A percentile compares a stretch with the other conserved stretches of the same genome.
phyloP scores from a whole-genome alignment of 2,329 filamentous ascomycete genomes.

The Pyricularia grisea region DNA sequence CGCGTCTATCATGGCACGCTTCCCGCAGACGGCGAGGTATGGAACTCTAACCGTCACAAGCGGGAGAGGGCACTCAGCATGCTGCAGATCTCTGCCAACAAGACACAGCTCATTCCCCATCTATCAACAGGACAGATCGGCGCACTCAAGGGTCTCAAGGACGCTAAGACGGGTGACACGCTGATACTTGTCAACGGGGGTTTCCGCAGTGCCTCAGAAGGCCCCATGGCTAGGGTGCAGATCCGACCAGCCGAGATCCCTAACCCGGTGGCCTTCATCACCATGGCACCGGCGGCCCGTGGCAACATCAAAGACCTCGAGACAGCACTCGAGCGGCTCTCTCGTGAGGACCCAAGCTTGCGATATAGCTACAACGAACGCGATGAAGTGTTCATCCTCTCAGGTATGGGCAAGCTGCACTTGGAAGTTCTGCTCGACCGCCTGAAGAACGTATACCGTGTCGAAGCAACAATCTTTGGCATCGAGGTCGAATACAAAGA shows the following conservation, averaged over 20 bases:
- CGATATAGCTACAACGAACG: conserved; percentile 79
- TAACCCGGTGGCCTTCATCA: conserved; percentile 93
- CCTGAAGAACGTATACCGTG: conserved; percentile 82
- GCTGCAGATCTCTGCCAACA: conserved; percentile 81
- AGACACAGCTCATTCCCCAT: conserved; percentile 73
- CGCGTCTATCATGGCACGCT: conserved; percentile 83
- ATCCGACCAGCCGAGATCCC: conserved; percentile 83
- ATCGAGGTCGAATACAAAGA: conserved; percentile 97
- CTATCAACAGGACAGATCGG: conserved; percentile 87
- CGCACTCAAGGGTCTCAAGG: conserved; percentile 81
- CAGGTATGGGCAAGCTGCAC: conserved; percentile 94
- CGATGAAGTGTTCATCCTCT: conserved; percentile 84
- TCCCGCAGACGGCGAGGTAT: conserved; percentile 63
- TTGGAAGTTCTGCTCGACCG: conserved; percentile 87
- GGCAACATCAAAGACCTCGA: conserved; percentile 70
- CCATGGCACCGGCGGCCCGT: conserved; percentile 60
- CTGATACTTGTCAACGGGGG: conserved; percentile 61
- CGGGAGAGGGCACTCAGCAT: conserved; percentile 74
- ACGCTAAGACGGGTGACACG: conserved; percentile 89
- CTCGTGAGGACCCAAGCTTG: conserved; percentile 87
- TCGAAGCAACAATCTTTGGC: conserved; percentile 73
- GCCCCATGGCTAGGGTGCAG: conserved; percentile 64
- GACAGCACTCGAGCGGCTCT: conserved; percentile 64
- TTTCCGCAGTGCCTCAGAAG: conserved; percentile 51
- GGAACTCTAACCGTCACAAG: conserved; percentile 52